Evolutionary conservation across 2,329 filamentous ascomycete species (phyloP).

Genomic region (Neocucurbitaria cava): DNA sequence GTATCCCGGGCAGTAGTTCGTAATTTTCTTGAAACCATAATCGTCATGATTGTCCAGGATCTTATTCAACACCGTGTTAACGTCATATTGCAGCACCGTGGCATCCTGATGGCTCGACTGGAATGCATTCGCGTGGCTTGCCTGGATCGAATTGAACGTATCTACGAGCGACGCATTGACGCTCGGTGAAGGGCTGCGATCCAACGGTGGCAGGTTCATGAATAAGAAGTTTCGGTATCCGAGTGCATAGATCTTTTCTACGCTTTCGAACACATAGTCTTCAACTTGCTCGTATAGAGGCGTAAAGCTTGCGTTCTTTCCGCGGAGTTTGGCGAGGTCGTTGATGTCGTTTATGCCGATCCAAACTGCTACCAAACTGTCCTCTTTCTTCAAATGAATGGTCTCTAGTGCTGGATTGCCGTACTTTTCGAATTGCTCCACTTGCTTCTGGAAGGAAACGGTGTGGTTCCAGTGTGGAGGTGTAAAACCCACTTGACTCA

Average conservation of each 20-base stretch:
- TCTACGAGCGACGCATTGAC: conserved; percentile 57
- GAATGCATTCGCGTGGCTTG: conserved; percentile 46
- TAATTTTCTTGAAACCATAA: conserved; percentile 57
- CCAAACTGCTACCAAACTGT: conserved; percentile 59
- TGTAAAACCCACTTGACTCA: conserved; percentile 45
- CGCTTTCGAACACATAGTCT: conserved; percentile 50
- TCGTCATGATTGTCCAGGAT: conserved; percentile 52
- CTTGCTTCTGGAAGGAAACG: conserved; percentile 59
- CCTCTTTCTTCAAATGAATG: conserved; percentile 38
- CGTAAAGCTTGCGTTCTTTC: conserved; percentile 53
- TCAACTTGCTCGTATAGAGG: conserved; percentile 55
- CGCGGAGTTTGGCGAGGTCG: conserved; percentile 52
- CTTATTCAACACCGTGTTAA: conserved; percentile 50
- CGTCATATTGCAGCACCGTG: conserved; percentile 55
- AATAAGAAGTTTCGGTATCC: conserved; percentile 59
- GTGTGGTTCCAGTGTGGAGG: conserved; percentile 61
- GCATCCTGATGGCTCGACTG: conserved; percentile 37
- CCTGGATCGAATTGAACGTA: conserved; percentile 54
- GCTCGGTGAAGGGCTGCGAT: conserved; percentile 52
- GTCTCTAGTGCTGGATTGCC: conserved; percentile 51
- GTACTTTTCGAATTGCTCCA: conserved; percentile 57
- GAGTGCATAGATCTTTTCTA: conserved; percentile 51
- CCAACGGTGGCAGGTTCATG: conserved; percentile 60
- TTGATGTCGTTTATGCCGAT: conserved; percentile 66
- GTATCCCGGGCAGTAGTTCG: conserved; percentile 54